Percentiles rank a stretch among this genome's conserved stretches.
phyloP scores from a whole-genome alignment of 2,329 filamentous ascomycete genomes.

The Colletotrichum spinosum region DNA sequence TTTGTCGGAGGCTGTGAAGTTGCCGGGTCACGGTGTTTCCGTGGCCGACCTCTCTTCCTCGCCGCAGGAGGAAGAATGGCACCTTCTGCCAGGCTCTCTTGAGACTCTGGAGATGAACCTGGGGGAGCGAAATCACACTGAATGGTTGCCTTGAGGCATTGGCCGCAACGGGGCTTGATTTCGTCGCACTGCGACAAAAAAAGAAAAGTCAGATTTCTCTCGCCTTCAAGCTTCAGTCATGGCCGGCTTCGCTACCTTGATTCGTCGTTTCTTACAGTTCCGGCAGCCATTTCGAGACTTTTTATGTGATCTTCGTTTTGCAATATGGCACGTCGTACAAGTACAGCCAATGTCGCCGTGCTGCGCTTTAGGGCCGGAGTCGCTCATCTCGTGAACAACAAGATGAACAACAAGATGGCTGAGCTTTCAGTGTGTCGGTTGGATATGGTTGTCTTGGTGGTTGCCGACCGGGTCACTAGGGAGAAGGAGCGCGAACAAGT shows the following conservation, averaged over 20 bases:
- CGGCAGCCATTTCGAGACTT: conserved; percentile 41
- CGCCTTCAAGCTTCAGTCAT: background rate
- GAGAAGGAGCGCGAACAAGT: too few species aligned
- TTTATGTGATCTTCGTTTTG: conserved; percentile 26
- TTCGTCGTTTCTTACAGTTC: conserved; percentile 40
- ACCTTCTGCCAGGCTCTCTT: background rate
- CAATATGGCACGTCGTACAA: conserved; percentile 28
- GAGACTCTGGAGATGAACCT: background rate
- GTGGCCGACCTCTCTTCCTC: conserved; percentile 2
- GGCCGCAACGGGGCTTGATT: conserved; percentile 18
- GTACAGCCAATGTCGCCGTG: conserved; percentile 19
- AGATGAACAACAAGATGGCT: too few species aligned
- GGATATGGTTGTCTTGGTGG: too few species aligned
- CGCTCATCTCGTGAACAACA: background rate
- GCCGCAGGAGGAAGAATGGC: background rate
- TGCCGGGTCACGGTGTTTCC: conserved; percentile 2
- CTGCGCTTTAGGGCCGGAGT: background rate
- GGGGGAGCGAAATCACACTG: conserved; percentile 13
- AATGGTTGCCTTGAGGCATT: conserved; percentile 21
- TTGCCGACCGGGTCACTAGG: too few species aligned
- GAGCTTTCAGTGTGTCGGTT: background rate
- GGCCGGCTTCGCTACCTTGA: conserved; percentile 29
- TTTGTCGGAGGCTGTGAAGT: background rate
- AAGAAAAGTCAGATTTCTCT: background rate
- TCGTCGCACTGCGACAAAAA: conserved; percentile 21